Percentiles rank a stretch among this genome's conserved stretches.
Evolutionary conservation across 208 protist species (phyloP).

Genomic region (Crithidia sp.): DNA sequence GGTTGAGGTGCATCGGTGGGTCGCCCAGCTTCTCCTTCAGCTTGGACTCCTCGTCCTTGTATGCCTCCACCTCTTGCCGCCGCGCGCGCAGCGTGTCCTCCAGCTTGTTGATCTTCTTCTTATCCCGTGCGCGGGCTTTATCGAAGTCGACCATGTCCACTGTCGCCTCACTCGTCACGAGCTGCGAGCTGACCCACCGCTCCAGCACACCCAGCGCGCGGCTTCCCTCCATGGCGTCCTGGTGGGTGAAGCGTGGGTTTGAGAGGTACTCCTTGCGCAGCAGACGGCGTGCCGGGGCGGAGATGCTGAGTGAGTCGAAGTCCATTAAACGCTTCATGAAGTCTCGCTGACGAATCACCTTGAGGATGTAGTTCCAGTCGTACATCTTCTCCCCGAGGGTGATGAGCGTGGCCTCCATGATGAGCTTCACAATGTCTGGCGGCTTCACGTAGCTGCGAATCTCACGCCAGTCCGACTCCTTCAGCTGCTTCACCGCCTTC

Average conservation of each 20-base stretch:
- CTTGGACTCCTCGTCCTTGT: conserved; percentile 21
- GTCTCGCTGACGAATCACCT: conserved; percentile 37
- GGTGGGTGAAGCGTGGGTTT: conserved; percentile 56
- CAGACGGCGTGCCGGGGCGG: conserved; percentile 15
- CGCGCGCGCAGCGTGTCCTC: conserved; percentile 19
- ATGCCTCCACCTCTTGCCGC: conserved; percentile 16
- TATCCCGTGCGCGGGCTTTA: conserved; percentile 6
- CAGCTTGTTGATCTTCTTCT: conserved; percentile 24
- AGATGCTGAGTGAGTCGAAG: conserved; percentile 47
- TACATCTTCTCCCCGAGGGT: conserved; percentile 38
- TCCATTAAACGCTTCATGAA: conserved; percentile 41
- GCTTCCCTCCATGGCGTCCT: conserved; percentile 54
- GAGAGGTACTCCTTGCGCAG: conserved; percentile 36
- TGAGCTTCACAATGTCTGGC: conserved; percentile 53
- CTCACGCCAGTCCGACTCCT: conserved; percentile 59
- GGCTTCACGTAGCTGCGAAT: conserved; percentile 62
- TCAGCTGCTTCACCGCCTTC: conserved; percentile 39
- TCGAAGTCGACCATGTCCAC: conserved; percentile 23
- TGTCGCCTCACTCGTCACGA: conserved; percentile 33
- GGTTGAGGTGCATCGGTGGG: conserved; percentile 11
- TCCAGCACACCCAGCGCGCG: conserved; percentile 53
- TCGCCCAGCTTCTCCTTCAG: conserved; percentile 17
- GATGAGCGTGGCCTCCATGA: conserved; percentile 47
- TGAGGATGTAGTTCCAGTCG: conserved; percentile 37
- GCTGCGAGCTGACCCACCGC: conserved; percentile 53